phyloP scores from a whole-genome alignment of 1,284 basidiomycete species.

The Cryptococcus maquisensis region DNA sequence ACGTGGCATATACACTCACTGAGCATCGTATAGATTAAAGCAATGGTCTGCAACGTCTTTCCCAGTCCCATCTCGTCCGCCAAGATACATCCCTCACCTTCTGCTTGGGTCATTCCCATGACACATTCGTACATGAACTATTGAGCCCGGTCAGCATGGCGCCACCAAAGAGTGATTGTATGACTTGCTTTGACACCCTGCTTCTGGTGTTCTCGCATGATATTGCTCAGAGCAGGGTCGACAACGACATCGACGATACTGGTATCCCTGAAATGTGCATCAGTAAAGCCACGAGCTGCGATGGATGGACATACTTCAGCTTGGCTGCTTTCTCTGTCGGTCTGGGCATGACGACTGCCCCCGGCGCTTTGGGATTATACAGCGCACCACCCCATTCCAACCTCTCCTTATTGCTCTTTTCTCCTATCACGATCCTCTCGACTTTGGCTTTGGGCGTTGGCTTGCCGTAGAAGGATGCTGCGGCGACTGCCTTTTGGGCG shows the following conservation, averaged over 20 bases:
- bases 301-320: slow-evolving; percentile 56
- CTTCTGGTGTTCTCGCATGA: slow-evolving; percentile 82
- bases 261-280: slow-evolving; percentile 20
- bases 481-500: slow-evolving; percentile 16
- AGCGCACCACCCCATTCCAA: slow-evolving; percentile 28
- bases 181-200: slow-evolving; percentile 61
- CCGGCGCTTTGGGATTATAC: slow-evolving; percentile 64
- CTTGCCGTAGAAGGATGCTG: slow-evolving; percentile 29
- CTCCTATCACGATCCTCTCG: slow-evolving; percentile 35
- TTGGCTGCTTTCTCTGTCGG: slow-evolving; percentile 72
- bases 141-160: slow-evolving; percentile 5
- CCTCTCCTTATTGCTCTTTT: slow-evolving; percentile 35
- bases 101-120: slow-evolving; percentile 86
- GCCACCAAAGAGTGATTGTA: not conserved
- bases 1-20: slow-evolving; percentile 54
- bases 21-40: slow-evolving; percentile 80
- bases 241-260: slow-evolving; percentile 78
- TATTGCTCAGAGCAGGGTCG: slow-evolving; percentile 76
- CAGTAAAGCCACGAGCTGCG: not conserved
- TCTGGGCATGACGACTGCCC: slow-evolving; percentile 79
- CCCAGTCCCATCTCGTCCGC: slow-evolving; percentile 98
- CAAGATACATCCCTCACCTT: slow-evolving; percentile 82
- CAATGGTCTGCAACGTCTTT: slow-evolving; percentile 82
- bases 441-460: slow-evolving; percentile 16
- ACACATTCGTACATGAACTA: slow-evolving; percentile 95